Conservation (phyloP, 192 early-diverging fungal species). For the Podila verticillata region DNA sequence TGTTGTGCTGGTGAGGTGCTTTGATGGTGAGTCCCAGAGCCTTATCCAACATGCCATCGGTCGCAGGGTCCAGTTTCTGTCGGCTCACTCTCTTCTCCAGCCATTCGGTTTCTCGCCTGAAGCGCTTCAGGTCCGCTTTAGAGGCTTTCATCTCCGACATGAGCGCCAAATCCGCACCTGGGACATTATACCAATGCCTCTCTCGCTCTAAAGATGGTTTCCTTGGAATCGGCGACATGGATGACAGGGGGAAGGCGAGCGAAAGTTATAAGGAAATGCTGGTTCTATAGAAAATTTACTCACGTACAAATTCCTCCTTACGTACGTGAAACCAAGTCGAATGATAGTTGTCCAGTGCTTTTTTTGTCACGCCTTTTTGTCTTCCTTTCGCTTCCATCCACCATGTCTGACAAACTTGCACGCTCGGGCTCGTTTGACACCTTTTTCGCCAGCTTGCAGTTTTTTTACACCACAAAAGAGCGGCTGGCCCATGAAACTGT, state of each 20-base stretch:
- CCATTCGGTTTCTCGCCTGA: slow-evolving; percentile 38
- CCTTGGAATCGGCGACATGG: background rate
- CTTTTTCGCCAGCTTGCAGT: too few species aligned
- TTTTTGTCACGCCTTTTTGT: too few species aligned
- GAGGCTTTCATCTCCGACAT: slow-evolving; percentile 43
- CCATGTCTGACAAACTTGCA: too few species aligned
- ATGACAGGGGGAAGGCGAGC: background rate
- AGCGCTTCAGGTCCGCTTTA: slow-evolving; percentile 30
- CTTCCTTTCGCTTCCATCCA: too few species aligned
- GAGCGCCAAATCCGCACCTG: slow-evolving; percentile 40
- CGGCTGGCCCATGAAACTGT: too few species aligned
- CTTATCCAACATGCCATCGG: slow-evolving; percentile 27
- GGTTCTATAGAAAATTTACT: too few species aligned
- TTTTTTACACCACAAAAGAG: too few species aligned
- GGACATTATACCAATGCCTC: slow-evolving; percentile 21
- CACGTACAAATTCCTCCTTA: too few species aligned
- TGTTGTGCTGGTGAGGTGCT: background rate
- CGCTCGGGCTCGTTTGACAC: too few species aligned
- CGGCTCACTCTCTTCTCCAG: slow-evolving; percentile 30
- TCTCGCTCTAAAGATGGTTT: background rate
- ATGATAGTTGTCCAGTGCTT: too few species aligned
- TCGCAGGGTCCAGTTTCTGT: slow-evolving; percentile 8
- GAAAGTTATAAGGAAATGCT: too few species aligned
- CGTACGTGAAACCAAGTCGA: too few species aligned
- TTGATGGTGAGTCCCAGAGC: slow-evolving; percentile 28